Evolutionary conservation across 164 flowering plant genomes (phyloP).

Genomic region (Annona squamosa): DNA sequence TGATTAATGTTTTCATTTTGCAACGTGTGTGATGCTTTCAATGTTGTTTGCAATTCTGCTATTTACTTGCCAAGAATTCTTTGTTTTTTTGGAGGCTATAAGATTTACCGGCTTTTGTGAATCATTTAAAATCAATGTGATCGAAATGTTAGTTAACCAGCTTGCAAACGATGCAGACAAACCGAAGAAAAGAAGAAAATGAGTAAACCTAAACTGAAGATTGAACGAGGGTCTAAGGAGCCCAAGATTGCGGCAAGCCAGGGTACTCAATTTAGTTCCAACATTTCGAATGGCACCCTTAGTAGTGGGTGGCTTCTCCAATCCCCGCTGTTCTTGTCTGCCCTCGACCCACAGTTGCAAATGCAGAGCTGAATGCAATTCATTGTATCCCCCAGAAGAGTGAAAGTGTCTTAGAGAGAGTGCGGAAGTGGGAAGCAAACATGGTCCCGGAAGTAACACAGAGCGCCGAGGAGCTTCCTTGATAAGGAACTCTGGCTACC

Average conservation of each 20-base stretch:
- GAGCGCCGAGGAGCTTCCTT: conserved; percentile 67
- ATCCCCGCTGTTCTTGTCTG: too few species aligned
- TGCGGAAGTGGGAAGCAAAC: conserved; percentile 65
- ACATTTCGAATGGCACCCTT: too few species aligned
- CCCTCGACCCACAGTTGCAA: too few species aligned
- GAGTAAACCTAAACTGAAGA: too few species aligned
- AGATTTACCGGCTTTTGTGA: too few species aligned
- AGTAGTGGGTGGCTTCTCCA: conserved; percentile 41
- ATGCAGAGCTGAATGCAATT: conserved; percentile 41
- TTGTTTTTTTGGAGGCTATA: too few species aligned
- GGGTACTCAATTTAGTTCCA: too few species aligned
- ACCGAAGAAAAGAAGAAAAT: too few species aligned
- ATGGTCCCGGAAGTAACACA: conserved; percentile 66
- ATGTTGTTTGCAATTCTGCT: not conserved
- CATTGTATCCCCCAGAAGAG: conserved; percentile 35
- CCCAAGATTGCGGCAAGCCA: too few species aligned
- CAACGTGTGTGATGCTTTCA: not conserved
- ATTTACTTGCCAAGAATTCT: not conserved
- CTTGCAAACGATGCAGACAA: too few species aligned
- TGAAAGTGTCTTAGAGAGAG: conserved; percentile 39
- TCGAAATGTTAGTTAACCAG: not conserved
- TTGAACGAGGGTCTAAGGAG: too few species aligned
- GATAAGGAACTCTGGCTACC: conserved; percentile 69
- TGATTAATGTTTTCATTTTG: not conserved
- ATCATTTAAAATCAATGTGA: too few species aligned